Conservation (phyloP, 495 filamentous ascomycete species). For the Aspergillus nanangensis region DNA sequence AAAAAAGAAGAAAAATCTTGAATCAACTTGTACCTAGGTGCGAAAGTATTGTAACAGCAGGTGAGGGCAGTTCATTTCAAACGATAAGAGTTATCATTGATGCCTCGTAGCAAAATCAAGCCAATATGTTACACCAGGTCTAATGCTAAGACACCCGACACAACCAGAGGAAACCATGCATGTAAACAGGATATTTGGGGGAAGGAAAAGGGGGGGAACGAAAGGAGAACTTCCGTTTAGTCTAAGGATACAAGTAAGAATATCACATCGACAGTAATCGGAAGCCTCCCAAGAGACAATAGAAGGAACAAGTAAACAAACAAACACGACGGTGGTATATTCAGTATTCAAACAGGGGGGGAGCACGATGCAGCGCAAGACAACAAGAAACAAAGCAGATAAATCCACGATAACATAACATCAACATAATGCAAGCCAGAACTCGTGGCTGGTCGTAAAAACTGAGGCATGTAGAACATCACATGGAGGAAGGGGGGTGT, state of each 20-base stretch:
- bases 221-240: too few species aligned
- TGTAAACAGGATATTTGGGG: neutral
- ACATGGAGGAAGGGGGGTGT: neutral
- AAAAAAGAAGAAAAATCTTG: too few species aligned
- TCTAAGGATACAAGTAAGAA: too few species aligned
- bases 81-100: neutral
- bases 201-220: too few species aligned
- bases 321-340: neutral
- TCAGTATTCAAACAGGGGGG: slow-evolving; percentile 7
- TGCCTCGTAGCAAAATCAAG: slow-evolving; percentile 5
- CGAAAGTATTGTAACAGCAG: too few species aligned
- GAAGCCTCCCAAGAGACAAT: neutral
- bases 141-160: slow-evolving; percentile 19
- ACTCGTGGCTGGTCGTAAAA: slow-evolving; percentile 15
- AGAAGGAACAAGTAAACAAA: neutral
- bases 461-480: slow-evolving; percentile 4
- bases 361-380: slow-evolving; percentile 2
- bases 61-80: too few species aligned
- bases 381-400: slow-evolving; percentile 2
- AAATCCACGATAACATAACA: slow-evolving; percentile 11
- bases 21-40: too few species aligned
- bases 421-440: slow-evolving; percentile 11
- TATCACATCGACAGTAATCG: too few species aligned
- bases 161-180: slow-evolving; percentile 12
- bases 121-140: slow-evolving; percentile 35